Evolutionary conservation across 805 yeast genomes (phyloP), one percentile per base, ranked within the genome.

Genomic region (Ogataea parapolymorpha): DNA sequence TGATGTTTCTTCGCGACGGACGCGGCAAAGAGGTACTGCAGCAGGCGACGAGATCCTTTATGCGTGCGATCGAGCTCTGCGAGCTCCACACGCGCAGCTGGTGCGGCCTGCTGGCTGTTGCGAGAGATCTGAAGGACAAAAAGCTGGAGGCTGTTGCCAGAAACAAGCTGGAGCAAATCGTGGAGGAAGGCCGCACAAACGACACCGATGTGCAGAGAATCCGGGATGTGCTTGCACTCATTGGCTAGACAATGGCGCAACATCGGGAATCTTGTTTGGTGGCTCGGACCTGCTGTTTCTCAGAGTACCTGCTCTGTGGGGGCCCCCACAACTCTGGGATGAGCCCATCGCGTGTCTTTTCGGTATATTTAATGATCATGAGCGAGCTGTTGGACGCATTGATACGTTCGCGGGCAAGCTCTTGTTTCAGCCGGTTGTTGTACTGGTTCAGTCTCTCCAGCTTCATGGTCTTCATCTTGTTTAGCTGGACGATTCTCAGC

Each of bases 41-140:
- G 24, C 45, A 49, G 22, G 56, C 70, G 1, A 41, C 57, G 16
- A 68, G 80, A 51, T 73, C 78, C 54, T 84, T 76, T 49, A 63
- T 82, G 39, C 75, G 95, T 49, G 65, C 89, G 7, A 80, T 88
- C 5, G 98, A 93, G 61, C 67, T 90, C 27, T 80, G 87, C 53
- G 84, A 82, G 32, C 67, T 70, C 24, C 84, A 77, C 58, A 62
- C 75, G 15, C 72, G 87, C 49, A 84, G 87, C 12, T 90, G 59
- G 60, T 49, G 62, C 48, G 65, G 65, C 2, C 48, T 58, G 14
- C 46, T 44, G 26, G 56, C 54, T 11, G 29, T 55, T 11, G 41
- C 54, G 16, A 18, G 39, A 8, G 49, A 26, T 4, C 25, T 39
- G 2, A 32, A 37, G 22, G 44, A 49, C 18, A 10, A 39, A 8